Conservation (phyloP, 345 rosid genomes). For the rapeseed (Brassica napus) region DNA sequence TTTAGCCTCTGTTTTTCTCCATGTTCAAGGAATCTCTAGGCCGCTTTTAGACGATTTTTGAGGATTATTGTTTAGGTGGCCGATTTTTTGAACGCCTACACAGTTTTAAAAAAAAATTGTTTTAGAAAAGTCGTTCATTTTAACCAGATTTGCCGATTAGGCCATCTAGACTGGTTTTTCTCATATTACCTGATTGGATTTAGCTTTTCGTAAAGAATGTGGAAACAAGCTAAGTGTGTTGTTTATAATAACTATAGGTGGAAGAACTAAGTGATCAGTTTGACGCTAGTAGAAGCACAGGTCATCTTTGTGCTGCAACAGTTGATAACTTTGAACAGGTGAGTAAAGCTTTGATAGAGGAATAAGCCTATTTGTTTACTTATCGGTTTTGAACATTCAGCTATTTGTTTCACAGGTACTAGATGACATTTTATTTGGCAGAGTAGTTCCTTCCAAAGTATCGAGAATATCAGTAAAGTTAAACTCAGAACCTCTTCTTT, state of each 20-base stretch:
- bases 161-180: background rate
- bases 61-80: too few relatives aligned
- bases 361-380: background rate
- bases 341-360: slow-evolving; percentile 43
- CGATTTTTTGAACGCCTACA: too few relatives aligned
- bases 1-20: background rate
- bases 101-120: too few relatives aligned
- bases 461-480: slow-evolving; percentile 71
- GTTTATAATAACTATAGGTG: slow-evolving; percentile 48
- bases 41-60: too few relatives aligned
- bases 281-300: slow-evolving; percentile 87
- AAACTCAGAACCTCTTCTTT: too few relatives aligned
- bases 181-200: background rate
- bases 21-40: too few relatives aligned
- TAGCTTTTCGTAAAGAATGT: background rate
- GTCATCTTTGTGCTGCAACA: slow-evolving; percentile 85
- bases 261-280: slow-evolving; percentile 63
- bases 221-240: slow-evolving; percentile 3
- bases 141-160: too few relatives aligned
- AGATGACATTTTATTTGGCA: slow-evolving; percentile 66
- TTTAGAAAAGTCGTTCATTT: too few relatives aligned
- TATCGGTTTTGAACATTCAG: slow-evolving; percentile 1
- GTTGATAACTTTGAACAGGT: slow-evolving; percentile 80
- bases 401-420: slow-evolving; percentile 52
- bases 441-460: slow-evolving; percentile 51